A percentile compares a stretch with the other conserved stretches of the same genome.
Conservation (phyloP, 192 early-diverging fungal genomes). For the Mortierella claussenii region DNA sequence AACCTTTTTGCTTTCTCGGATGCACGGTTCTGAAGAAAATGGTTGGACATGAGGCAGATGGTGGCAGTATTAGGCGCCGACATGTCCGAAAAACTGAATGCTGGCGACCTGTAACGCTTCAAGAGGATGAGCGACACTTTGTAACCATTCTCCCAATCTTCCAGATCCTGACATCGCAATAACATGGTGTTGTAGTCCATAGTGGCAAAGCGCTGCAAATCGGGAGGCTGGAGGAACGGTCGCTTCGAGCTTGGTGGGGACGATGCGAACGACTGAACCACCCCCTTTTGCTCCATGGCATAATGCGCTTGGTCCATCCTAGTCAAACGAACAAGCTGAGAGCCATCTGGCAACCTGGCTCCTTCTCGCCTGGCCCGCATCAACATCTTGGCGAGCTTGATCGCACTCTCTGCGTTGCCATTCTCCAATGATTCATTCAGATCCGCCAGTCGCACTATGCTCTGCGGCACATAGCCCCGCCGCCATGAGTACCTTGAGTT, state of each 20-base stretch:
- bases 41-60: slow-evolving; percentile 9
- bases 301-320: slow-evolving; percentile 11
- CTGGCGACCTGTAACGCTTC: slow-evolving; percentile 16
- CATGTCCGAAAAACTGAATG: slow-evolving; percentile 10
- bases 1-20: neutral
- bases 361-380: slow-evolving; percentile 5
- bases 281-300: neutral
- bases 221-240: neutral
- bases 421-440: neutral
- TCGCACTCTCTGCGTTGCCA: neutral
- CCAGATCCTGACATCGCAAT: slow-evolving; percentile 8
- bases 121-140: slow-evolving; percentile 8
- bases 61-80: slow-evolving; percentile 25
- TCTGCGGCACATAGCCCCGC: neutral
- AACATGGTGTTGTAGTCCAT: slow-evolving; percentile 34
- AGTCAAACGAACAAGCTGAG: slow-evolving; percentile 1
- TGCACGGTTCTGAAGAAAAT: neutral
- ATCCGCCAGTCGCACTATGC: neutral
- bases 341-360: slow-evolving; percentile 14
- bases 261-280: neutral
- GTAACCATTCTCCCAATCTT: slow-evolving; percentile 19
- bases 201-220: slow-evolving; percentile 2
- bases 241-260: neutral
- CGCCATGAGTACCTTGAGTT: neutral
- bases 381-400: slow-evolving; percentile 12